Conservation (phyloP, 2,329 filamentous ascomycete species). For the Periconia macrospinosa region DNA sequence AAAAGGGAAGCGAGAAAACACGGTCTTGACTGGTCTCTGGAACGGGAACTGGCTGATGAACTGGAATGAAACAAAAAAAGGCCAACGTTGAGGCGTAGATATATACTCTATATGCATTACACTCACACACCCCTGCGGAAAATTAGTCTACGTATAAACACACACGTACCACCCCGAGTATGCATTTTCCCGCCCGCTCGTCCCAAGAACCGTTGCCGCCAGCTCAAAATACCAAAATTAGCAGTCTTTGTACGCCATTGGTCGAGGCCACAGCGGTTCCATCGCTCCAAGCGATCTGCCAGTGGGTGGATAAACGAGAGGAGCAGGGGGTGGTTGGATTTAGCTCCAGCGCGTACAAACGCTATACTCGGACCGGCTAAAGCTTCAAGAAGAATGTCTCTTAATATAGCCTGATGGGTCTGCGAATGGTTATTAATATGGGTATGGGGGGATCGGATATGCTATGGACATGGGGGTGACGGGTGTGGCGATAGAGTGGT, state of each 20-base stretch:
- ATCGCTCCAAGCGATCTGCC: background rate
- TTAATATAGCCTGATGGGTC: conserved; percentile 2
- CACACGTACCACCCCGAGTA: background rate
- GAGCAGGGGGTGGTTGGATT: background rate
- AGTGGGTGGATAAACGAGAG: background rate
- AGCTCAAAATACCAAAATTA: background rate
- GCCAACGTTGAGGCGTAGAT: background rate
- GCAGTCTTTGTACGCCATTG: background rate
- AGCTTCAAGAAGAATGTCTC: background rate
- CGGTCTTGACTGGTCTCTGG: background rate
- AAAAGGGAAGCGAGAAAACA: background rate
- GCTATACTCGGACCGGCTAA: no score
- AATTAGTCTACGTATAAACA: background rate
- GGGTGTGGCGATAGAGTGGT: background rate
- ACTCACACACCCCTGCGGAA: background rate
- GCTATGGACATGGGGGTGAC: background rate
- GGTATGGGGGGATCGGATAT: background rate
- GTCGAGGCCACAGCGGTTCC: background rate
- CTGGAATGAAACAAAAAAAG: background rate
- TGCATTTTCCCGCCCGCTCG: background rate
- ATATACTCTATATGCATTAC: background rate
- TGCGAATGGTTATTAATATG: background rate
- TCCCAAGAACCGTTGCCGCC: conserved; percentile 1
- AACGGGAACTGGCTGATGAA: background rate
- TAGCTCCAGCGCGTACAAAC: no score